Percentiles rank a stretch among this genome's conserved stretches.
Evolutionary conservation across 2,329 filamentous ascomycete species (phyloP).

Genomic region (Venturia nashicola): DNA sequence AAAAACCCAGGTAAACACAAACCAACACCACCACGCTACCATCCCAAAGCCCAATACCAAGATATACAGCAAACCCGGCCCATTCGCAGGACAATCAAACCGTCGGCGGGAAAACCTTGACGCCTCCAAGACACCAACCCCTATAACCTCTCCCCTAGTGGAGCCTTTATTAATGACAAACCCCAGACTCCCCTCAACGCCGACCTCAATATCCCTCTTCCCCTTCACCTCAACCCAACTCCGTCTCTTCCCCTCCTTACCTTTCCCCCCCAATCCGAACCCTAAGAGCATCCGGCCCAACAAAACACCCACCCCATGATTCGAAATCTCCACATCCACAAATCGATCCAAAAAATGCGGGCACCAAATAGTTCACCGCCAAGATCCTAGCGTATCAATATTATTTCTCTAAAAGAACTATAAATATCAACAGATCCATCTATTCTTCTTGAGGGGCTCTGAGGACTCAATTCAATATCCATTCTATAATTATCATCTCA

Average conservation of each 20-base stretch:
- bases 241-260: constrained; percentile 19
- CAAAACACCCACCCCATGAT: constrained; percentile 24
- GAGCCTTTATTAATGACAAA: constrained; percentile 24
- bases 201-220: constrained; percentile 23
- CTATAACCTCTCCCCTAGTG: constrained; percentile 20
- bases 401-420: constrained; percentile 19
- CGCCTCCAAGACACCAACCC: constrained; percentile 28
- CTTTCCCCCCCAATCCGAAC: constrained; percentile 21
- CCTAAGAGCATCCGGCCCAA: constrained; percentile 24
- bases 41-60: no score
- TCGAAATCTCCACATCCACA: constrained; percentile 26
- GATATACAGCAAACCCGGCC: no score
- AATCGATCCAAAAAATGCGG: constrained; percentile 19
- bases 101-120: constrained; percentile 15
- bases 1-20: no score
- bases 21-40: no score
- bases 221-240: constrained; percentile 26
- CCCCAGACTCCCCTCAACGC: constrained; percentile 24
- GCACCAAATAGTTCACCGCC: constrained; percentile 25
- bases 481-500: no score
- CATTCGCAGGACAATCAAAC: no score
- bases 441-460: neutral
- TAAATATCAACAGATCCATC: constrained; percentile 19
- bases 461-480: neutral
- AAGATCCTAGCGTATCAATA: constrained; percentile 23